Conservation (phyloP, 2,329 filamentous ascomycete species). For the Coleophoma eucalyptorum region DNA sequence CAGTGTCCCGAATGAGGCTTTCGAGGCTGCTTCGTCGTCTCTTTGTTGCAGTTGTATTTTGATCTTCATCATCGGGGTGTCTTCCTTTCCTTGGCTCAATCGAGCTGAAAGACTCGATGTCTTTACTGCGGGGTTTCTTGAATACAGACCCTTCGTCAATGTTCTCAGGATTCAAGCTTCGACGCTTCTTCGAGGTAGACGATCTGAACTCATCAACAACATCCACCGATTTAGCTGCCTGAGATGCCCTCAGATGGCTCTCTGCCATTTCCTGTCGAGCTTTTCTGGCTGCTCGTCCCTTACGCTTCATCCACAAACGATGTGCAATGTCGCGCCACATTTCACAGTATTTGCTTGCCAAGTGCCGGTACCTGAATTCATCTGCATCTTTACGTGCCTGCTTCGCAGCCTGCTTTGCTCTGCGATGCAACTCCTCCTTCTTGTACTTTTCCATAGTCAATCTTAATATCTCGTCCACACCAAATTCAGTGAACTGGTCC, state of each 20-base stretch:
- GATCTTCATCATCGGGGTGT: neutral
- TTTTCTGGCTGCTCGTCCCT: slow-evolving; percentile 23
- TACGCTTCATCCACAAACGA: slow-evolving; percentile 18
- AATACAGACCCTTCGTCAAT: neutral
- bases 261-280: slow-evolving; percentile 23
- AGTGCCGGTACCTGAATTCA: slow-evolving; percentile 18
- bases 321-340: slow-evolving; percentile 22
- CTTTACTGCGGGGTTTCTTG: neutral
- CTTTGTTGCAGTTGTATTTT: slow-evolving; percentile 9
- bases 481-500: slow-evolving; percentile 24
- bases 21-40: slow-evolving; percentile 18
- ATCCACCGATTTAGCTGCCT: slow-evolving; percentile 16
- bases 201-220: slow-evolving; percentile 27
- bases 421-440: slow-evolving; percentile 14
- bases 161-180: neutral
- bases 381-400: slow-evolving; percentile 16
- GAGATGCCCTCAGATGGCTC: slow-evolving; percentile 15
- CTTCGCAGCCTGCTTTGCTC: slow-evolving; percentile 14
- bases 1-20: slow-evolving; percentile 19
- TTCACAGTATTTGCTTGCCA: slow-evolving; percentile 24
- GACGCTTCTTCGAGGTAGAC: slow-evolving; percentile 13
- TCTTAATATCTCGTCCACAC: slow-evolving; percentile 17
- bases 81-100: neutral
- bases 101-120: neutral
- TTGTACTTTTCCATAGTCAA: slow-evolving; percentile 11